Conservation (phyloP, 306 rosid genomes). For the Vigna mungo region DNA sequence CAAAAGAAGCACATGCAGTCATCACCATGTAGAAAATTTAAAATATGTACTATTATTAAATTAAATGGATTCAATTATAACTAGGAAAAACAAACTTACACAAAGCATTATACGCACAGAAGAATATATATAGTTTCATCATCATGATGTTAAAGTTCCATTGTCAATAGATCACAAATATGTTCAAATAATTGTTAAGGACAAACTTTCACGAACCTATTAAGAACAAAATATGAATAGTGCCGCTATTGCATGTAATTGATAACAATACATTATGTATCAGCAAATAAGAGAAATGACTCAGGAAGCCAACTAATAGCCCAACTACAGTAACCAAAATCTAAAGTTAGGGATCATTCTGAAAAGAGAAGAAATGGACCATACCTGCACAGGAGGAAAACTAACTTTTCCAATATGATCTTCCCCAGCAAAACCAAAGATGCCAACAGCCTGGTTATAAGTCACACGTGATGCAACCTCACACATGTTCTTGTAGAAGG, state of each 20-base stretch:
- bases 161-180: neutral
- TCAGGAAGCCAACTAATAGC: constrained; percentile 2
- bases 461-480: constrained; percentile 84
- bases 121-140: neutral
- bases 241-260: neutral
- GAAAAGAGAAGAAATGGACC: constrained; percentile 30
- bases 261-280: neutral
- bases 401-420: constrained; percentile 96
- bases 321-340: neutral
- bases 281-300: neutral
- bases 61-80: neutral
- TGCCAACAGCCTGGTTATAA: constrained; percentile 90
- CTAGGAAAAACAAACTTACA: constrained; percentile 24
- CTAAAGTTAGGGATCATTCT: neutral
- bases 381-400: constrained; percentile 96
- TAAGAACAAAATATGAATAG: neutral
- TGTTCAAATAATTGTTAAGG: neutral
- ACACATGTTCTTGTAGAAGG: constrained; percentile 86
- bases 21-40: constrained; percentile 40
- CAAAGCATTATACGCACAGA: neutral
- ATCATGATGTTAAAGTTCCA: neutral
- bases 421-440: constrained; percentile 89
- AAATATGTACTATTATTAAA: constrained; percentile 11
- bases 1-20: constrained; percentile 38
- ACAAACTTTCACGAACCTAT: neutral